Percentiles rank a stretch among this genome's conserved stretches.
Evolutionary conservation across 345 rosid species (phyloP).

Genomic region (Conringia planisiliqua): DNA sequence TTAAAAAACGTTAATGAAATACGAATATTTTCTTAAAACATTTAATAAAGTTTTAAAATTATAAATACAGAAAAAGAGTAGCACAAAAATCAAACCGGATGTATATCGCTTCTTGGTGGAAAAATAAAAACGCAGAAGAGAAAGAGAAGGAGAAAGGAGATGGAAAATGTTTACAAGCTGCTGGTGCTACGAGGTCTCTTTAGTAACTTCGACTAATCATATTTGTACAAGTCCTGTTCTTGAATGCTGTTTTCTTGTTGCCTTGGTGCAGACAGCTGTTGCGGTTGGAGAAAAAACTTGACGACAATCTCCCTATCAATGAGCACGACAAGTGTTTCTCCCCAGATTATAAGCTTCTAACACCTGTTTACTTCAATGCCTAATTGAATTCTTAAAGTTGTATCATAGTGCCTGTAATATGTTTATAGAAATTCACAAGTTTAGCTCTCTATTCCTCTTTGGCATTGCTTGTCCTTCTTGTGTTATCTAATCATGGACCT

Average conservation of each 20-base stretch:
- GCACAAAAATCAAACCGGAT: no score
- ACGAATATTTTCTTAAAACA: no score
- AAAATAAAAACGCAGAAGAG: no score
- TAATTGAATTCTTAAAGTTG: background rate
- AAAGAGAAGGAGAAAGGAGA: no score
- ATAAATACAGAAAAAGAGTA: no score
- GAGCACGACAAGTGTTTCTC: background rate
- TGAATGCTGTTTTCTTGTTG: slow-evolving; percentile 1
- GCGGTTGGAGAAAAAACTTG: slow-evolving; percentile 9
- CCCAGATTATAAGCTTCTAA: background rate
- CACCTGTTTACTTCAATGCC: background rate
- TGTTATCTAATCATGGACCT: background rate
- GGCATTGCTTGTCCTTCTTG: background rate
- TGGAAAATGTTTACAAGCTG: no score
- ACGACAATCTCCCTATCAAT: background rate
- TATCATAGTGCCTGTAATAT: background rate
- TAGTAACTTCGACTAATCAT: no score
- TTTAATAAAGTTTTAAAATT: no score
- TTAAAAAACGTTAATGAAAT: no score
- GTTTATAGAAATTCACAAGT: background rate
- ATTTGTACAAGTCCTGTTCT: slow-evolving; percentile 4
- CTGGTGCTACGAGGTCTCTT: no score
- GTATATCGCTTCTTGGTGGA: no score
- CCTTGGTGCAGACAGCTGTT: slow-evolving; percentile 62
- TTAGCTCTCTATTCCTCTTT: background rate